A percentile compares a stretch with the other conserved stretches of the same genome.
Conservation (phyloP, 2,329 filamentous ascomycete genomes). For the Colletotrichum sp. region DNA sequence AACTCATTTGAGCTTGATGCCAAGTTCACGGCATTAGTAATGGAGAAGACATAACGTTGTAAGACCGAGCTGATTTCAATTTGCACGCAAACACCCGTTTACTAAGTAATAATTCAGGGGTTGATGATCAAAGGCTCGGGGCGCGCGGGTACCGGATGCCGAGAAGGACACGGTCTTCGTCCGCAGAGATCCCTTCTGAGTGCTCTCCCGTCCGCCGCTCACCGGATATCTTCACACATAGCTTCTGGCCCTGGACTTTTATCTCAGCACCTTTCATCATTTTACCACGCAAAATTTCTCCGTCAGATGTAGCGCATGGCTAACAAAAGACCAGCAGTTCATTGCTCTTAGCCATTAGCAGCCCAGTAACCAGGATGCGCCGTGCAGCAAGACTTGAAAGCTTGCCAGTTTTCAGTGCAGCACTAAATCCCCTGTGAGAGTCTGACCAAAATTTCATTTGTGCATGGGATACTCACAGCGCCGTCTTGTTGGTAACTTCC, state of each 20-base stretch:
- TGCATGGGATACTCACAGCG: background rate
- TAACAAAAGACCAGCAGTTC: background rate
- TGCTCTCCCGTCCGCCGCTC: rapidly evolving
- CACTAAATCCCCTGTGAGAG: background rate
- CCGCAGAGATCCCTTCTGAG: background rate
- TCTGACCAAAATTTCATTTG: background rate
- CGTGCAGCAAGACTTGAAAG: background rate
- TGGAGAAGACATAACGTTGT: background rate
- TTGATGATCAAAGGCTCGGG: background rate
- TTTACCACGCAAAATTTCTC: rapidly evolving
- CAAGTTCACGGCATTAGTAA: background rate
- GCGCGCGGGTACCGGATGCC: background rate
- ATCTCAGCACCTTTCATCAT: rapidly evolving
- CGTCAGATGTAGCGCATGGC: background rate
- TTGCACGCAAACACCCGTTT: background rate
- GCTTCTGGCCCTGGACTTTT: rapidly evolving
- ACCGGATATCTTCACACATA: rapidly evolving
- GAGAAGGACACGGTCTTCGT: rapidly evolving
- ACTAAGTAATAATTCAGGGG: background rate
- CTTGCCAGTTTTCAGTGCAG: background rate
- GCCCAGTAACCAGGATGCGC: background rate
- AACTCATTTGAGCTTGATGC: background rate
- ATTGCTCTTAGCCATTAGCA: background rate
- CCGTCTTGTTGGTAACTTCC: background rate
- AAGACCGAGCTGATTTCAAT: background rate